Evolutionary conservation across 192 early-diverging fungal genomes (phyloP).

Genomic region (Gonapodya sp.): DNA sequence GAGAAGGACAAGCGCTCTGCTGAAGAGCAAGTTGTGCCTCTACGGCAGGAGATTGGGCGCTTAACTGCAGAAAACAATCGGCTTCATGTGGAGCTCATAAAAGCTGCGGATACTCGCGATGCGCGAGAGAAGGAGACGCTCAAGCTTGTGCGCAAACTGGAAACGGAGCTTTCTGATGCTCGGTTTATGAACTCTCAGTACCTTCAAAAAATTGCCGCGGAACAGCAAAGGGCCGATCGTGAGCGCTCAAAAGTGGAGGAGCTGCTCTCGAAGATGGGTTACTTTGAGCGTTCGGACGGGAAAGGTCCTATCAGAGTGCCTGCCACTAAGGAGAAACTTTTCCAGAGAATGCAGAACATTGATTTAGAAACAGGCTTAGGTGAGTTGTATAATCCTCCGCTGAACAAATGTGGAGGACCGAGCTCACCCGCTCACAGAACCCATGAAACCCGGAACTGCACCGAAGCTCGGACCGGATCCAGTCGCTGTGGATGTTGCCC

Average conservation of each 20-base stretch:
- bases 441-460: conserved; percentile 14
- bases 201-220: conserved; percentile 21
- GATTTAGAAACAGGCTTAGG: conserved; percentile 43
- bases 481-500: conserved; percentile 25
- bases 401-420: neutral
- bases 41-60: conserved; percentile 27
- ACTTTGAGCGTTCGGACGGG: conserved; percentile 12
- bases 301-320: neutral
- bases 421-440: conserved; percentile 20
- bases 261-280: conserved; percentile 22
- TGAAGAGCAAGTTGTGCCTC: conserved; percentile 21
- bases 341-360: conserved; percentile 42
- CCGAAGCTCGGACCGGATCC: conserved; percentile 28
- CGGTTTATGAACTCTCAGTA: conserved; percentile 38
- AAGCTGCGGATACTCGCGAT: conserved; percentile 29
- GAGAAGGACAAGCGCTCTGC: conserved; percentile 15
- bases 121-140: conserved; percentile 14
- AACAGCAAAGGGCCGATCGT: conserved; percentile 28
- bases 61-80: conserved; percentile 38
- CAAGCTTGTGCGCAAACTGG: conserved; percentile 18
- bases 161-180: conserved; percentile 27
- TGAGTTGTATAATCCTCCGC: conserved; percentile 8
- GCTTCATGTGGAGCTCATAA: conserved; percentile 32
- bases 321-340: conserved; percentile 23
- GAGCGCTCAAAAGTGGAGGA: conserved; percentile 30